Evolutionary conservation across 768 basidiomycete species (phyloP).

Genomic region (Xerocomellus amylosporus): DNA sequence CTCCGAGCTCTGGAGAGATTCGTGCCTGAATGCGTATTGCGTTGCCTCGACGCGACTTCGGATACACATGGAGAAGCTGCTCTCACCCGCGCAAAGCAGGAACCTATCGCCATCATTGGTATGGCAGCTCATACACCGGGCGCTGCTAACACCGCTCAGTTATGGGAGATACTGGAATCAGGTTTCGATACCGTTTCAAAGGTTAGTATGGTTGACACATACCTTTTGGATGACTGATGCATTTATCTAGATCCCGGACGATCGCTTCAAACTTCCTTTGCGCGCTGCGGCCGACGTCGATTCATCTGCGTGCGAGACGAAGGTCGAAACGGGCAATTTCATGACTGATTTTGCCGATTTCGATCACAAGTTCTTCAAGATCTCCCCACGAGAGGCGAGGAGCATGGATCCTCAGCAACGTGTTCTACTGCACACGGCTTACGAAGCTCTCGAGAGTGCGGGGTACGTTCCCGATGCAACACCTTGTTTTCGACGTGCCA

Average conservation of each 20-base stretch:
- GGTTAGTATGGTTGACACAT: conserved; percentile 36
- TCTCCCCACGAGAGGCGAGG: conserved; percentile 70
- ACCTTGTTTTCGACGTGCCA: conserved; percentile 47
- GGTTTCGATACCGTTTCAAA: conserved; percentile 56
- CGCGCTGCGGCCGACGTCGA: conserved; percentile 30
- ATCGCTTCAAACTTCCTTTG: conserved; percentile 50
- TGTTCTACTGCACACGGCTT: conserved; percentile 60
- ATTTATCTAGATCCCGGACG: conserved; percentile 51
- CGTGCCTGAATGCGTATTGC: conserved; percentile 23
- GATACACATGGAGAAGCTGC: conserved; percentile 4
- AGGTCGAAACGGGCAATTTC: conserved; percentile 62
- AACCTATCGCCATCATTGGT: conserved; percentile 67
- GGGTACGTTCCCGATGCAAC: conserved; percentile 66
- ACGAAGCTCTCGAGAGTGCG: conserved; percentile 66
- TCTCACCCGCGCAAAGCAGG: conserved; percentile 29
- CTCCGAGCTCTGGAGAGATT: conserved; percentile 39
- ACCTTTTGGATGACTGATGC: not conserved
- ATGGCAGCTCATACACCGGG: conserved; percentile 61
- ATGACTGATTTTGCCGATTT: conserved; percentile 55
- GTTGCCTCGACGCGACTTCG: conserved; percentile 16
- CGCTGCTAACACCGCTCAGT: conserved; percentile 41
- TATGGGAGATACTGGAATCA: conserved; percentile 60
- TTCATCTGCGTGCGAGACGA: conserved; percentile 42
- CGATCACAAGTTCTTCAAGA: conserved; percentile 69
- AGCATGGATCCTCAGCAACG: conserved; percentile 79